Base-by-base conservation (phyloP, 139 green algal species). In the Diplosphaera chodatii region DNA sequence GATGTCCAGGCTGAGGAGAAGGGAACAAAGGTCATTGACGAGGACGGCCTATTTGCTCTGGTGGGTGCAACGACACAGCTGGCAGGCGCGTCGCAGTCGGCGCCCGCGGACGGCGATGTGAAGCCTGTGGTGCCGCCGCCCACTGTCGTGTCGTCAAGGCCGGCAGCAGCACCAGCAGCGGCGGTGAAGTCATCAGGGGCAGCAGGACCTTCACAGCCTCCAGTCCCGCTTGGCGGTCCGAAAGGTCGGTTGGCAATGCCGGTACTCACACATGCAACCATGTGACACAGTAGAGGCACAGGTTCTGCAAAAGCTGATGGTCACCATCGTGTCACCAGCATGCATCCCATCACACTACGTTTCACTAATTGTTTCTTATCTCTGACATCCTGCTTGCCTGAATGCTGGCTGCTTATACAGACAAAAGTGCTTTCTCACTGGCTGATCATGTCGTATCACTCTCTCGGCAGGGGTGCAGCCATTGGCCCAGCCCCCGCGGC, bases 1-100 rank as follows among this genome's bases (percentile, higher is more conserved):
- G 31, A 75, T 34, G 29, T 31, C 8, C 64, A 82, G 71, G 83
- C 85, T n/a, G 72, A 85, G 74, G 41, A 78, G n/a, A 87, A 91
- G 59, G 71, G 66, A 22, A 84, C 69, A 25, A 91, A 86, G 65
- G 30, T 96, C 16, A 92, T 96, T 8, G 84, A 95, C 65, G 92
- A 97, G 75, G 86, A 94, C 62, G 91, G 92, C 18, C 79, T 97
- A 22, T 90, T 97, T 55, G 69, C 74, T 0, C 77, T 97, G 29
- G 82, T 96, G 31, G n/a, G 40, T 1, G 89, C 91, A 22, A 70
- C 83, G 63, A 66, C 73, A n/a, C 32, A 73, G 0, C 29, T 66
- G 15, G 41, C 77, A 55, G 70, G 41, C 18, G 48, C 68, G 28
- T 40, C 32, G 20, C 33, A 59, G n/a, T 30, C 67, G 8, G 32